These are phyloP conservation scores for Plectosphaerella plurivora DNA, from an alignment of 2,329 filamentous ascomycete genomes.

Conservation along the genomic window DNA sequence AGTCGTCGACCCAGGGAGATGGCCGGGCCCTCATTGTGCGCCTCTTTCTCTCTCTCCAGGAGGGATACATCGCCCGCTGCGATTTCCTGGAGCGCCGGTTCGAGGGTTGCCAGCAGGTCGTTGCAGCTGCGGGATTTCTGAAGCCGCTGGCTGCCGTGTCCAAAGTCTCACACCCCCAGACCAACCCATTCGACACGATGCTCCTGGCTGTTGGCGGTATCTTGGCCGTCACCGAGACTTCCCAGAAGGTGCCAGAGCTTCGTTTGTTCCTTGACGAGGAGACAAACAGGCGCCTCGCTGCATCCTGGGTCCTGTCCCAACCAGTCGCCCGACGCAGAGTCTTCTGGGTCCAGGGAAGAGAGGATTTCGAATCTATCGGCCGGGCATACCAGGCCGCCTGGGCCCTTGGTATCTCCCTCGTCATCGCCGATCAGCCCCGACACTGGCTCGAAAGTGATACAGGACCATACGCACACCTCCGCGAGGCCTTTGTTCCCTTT, in stretches of 20 bases:
- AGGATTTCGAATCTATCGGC: background rate
- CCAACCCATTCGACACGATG: background rate
- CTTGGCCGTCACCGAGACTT: background rate
- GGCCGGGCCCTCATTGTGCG: background rate
- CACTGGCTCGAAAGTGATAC: slow-evolving; percentile 29
- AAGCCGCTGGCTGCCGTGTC: background rate
- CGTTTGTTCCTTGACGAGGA: background rate
- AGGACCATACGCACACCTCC: slow-evolving; percentile 15
- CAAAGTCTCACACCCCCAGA: background rate
- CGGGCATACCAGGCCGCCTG: slow-evolving; percentile 11
- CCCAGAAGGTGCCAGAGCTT: background rate
- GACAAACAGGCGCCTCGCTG: background rate
- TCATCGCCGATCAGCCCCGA: slow-evolving; percentile 28
- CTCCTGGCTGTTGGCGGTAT: background rate
- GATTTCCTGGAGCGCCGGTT: background rate
- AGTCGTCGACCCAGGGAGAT: too few relatives aligned
- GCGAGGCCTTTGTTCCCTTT: slow-evolving; percentile 26
- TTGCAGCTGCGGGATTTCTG: background rate
- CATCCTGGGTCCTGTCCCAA: background rate
- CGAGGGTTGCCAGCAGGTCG: background rate
- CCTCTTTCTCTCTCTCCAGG: background rate
- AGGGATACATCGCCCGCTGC: background rate
- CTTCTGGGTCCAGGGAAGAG: background rate
- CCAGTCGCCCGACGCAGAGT: background rate
- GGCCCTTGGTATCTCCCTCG: slow-evolving; percentile 28